These are phyloP conservation scores for Neurospora sublineolata DNA, from an alignment of 495 filamentous ascomycete genomes.

Conservation along the genomic window DNA sequence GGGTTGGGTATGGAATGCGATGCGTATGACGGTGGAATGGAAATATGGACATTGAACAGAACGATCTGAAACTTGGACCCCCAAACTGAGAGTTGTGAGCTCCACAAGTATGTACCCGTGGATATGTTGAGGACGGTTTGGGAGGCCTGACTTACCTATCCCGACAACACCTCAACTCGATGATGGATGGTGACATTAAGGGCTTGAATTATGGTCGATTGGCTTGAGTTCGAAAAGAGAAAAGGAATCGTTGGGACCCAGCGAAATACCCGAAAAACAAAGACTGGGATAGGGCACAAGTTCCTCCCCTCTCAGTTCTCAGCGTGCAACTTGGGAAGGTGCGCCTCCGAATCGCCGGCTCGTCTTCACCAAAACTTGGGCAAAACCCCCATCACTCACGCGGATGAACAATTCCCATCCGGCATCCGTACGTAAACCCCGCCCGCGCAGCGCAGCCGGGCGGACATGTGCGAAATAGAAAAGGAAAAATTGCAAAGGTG, in stretches of 20 bases:
- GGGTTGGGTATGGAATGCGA: not conserved
- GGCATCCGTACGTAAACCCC: not conserved
- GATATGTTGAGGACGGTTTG: not conserved
- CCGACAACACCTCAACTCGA: not conserved
- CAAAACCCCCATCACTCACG: not conserved
- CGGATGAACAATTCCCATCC: not conserved
- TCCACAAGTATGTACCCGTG: not conserved
- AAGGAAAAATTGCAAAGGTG: not conserved
- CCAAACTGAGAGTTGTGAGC: not conserved
- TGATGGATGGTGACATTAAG: no score
- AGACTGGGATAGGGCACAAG: not conserved
- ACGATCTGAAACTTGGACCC: not conserved
- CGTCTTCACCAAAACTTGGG: not conserved
- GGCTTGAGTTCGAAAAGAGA: not conserved
- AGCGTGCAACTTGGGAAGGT: not conserved
- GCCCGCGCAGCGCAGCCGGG: not conserved
- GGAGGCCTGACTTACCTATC: not conserved
- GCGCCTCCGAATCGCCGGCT: not conserved
- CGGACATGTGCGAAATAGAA: not conserved
- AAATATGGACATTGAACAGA: not conserved
- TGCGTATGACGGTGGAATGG: not conserved
- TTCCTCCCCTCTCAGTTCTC: not conserved
- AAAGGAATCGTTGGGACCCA: not conserved
- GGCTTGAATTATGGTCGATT: not conserved
- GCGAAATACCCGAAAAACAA: not conserved